Conservation (phyloP, 805 yeast genomes). For the Schwanniomyces vanrijiae region DNA sequence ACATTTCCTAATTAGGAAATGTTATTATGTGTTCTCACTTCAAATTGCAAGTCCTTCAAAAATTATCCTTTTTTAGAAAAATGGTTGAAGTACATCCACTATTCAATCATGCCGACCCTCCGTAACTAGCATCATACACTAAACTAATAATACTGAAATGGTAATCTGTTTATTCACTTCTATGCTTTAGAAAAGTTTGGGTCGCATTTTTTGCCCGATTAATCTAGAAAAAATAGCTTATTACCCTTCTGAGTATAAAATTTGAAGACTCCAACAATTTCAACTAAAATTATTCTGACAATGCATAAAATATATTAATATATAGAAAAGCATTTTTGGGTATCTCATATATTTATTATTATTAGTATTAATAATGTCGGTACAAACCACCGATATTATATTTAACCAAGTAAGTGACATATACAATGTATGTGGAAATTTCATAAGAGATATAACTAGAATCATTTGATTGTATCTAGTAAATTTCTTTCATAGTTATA, state of each 20-base stretch:
- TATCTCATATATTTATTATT: background rate
- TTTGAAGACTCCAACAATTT: background rate
- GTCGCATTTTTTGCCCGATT: background rate
- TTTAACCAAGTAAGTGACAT: too few species aligned
- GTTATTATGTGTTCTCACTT: conserved; percentile 6
- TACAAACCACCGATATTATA: too few species aligned
- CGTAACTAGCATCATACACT: background rate
- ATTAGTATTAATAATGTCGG: background rate
- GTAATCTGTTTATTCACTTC: background rate
- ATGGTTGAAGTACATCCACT: background rate
- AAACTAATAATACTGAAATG: background rate
- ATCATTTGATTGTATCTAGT: too few species aligned
- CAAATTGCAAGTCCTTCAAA: background rate
- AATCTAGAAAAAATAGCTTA: background rate
- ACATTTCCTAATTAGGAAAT: conserved; percentile 16
- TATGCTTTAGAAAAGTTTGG: background rate
- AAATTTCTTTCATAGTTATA: too few species aligned
- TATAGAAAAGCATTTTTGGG: background rate
- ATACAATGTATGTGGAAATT: too few species aligned
- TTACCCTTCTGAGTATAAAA: background rate
- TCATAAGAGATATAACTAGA: too few species aligned
- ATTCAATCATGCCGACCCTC: background rate
- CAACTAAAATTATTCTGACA: background rate
- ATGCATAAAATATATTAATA: background rate
- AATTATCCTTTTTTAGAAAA: background rate